Conservation (phyloP, 768 basidiomycete species). For the Amanita pseudoporphyria region DNA sequence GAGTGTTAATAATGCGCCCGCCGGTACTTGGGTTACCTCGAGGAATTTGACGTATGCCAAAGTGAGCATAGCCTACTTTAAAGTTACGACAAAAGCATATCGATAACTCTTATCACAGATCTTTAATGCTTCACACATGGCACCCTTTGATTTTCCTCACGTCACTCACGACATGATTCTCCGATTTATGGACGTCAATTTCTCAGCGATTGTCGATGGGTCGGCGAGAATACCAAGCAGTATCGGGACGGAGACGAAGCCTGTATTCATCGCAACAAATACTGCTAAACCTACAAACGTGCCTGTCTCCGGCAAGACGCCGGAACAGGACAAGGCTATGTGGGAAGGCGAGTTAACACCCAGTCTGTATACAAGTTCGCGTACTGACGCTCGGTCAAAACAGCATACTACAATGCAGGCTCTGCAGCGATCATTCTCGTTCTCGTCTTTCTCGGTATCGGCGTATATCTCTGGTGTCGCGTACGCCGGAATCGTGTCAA, state of each 20-base stretch:
- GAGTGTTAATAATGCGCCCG: slow-evolving; percentile 64
- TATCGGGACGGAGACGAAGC: slow-evolving; percentile 66
- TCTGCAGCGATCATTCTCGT: slow-evolving; percentile 80
- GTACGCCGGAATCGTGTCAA: slow-evolving; percentile 37
- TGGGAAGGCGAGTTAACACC: slow-evolving; percentile 65
- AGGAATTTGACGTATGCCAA: slow-evolving; percentile 92
- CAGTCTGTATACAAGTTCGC: not conserved
- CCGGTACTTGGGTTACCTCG: slow-evolving; percentile 86
- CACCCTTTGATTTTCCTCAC: slow-evolving; percentile 76
- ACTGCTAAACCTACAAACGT: slow-evolving; percentile 25
- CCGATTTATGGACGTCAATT: slow-evolving; percentile 92
- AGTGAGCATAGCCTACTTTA: slow-evolving; percentile 28
- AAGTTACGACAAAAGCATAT: not conserved
- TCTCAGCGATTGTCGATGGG: slow-evolving; percentile 69
- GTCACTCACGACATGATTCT: slow-evolving; percentile 97
- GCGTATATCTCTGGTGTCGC: slow-evolving; percentile 75
- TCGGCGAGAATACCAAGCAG: slow-evolving; percentile 75
- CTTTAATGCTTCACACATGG: slow-evolving; percentile 96
- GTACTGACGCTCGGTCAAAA: not conserved
- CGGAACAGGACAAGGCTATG: slow-evolving; percentile 75
- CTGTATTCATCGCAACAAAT: slow-evolving; percentile 42
- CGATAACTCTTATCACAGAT: slow-evolving; percentile 38
- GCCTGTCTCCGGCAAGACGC: slow-evolving; percentile 43
- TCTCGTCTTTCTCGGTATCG: slow-evolving; percentile 58
- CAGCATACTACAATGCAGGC: slow-evolving; percentile 93